phyloP scores from a whole-genome alignment of 495 filamentous ascomycete species.

The Aspergillus taichungensis region DNA sequence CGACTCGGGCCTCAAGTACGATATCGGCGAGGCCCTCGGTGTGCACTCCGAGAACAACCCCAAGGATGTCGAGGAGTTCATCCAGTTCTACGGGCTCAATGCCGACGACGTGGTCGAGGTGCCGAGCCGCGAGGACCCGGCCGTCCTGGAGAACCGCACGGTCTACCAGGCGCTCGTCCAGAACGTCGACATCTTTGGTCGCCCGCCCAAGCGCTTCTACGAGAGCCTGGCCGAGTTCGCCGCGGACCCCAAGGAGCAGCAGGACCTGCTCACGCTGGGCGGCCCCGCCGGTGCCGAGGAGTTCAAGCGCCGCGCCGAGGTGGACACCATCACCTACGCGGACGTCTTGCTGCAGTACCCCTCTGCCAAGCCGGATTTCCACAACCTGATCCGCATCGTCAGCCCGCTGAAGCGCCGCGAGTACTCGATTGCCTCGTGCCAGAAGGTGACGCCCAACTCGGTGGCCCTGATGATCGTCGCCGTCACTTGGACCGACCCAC shows the following conservation, averaged over 20 bases:
- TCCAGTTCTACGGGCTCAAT: conserved; percentile 78
- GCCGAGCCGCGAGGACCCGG: conserved; percentile 71
- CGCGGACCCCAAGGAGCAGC: conserved; percentile 70
- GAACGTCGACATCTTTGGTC: conserved; percentile 94
- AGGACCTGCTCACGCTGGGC: conserved; percentile 64
- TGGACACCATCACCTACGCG: conserved; percentile 87
- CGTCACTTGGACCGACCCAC: conserved; percentile 86
- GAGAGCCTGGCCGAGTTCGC: conserved; percentile 85
- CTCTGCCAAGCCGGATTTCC: conserved; percentile 82
- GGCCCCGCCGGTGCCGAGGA: conserved; percentile 80
- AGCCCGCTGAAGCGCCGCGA: conserved; percentile 90
- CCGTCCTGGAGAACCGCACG: conserved; percentile 76
- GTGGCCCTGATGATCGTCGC: conserved; percentile 96
- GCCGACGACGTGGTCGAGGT: conserved; percentile 80
- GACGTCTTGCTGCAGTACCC: conserved; percentile 82
- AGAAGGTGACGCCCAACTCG: conserved; percentile 77
- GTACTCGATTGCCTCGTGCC: conserved; percentile 94
- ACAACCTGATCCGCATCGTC: conserved; percentile 84
- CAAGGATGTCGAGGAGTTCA: conserved; percentile 71
- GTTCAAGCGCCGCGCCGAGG: conserved; percentile 89
- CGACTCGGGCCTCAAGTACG: conserved; percentile 80
- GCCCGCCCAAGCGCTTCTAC: conserved; percentile 95
- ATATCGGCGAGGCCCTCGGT: conserved; percentile 96
- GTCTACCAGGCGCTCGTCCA: conserved; percentile 88
- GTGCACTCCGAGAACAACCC: conserved; percentile 91